These are phyloP conservation scores for Clitopilus hobsonii DNA, from an alignment of 768 basidiomycete genomes.

Conservation along the genomic window DNA sequence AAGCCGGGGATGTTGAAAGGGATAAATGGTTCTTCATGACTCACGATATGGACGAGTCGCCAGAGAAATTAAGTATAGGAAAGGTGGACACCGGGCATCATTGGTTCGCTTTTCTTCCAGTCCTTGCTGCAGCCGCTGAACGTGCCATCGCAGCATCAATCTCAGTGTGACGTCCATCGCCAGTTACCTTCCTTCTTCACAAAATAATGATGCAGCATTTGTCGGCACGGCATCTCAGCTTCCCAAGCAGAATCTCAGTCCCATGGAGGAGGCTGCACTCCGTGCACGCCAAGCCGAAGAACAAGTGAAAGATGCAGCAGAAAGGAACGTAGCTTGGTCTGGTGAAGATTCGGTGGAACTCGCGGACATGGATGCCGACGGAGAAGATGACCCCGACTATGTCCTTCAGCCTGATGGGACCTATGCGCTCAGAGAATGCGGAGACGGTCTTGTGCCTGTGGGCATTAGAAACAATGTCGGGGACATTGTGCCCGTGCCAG, in stretches of 20 bases:
- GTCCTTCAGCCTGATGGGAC: conserved; percentile 29
- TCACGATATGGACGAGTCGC: conserved; percentile 64
- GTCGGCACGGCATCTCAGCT: conserved; percentile 38
- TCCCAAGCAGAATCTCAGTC: conserved; percentile 38
- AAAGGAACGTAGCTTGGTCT: conserved; percentile 65
- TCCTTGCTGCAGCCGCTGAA: neutral
- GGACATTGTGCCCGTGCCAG: conserved; percentile 37
- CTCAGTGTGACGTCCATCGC: conserved; percentile 71
- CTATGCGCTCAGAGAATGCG: conserved; percentile 21
- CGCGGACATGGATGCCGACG: conserved; percentile 51
- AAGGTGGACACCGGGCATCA: conserved; percentile 70
- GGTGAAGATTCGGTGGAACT: conserved; percentile 45
- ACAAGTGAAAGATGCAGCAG: conserved; percentile 57
- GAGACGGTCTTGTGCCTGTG: conserved; percentile 34
- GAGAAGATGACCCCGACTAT: conserved; percentile 54
- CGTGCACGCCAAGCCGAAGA: conserved; percentile 52
- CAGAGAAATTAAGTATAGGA: conserved; percentile 70
- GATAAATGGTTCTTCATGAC: conserved; percentile 83
- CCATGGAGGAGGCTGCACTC: conserved; percentile 50
- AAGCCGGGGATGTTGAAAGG: conserved; percentile 62
- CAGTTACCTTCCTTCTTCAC: conserved; percentile 61
- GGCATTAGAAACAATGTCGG: conserved; percentile 59
- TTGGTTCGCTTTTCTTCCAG: conserved; percentile 36
- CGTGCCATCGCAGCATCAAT: conserved; percentile 46
- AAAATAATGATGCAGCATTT: conserved; percentile 53